Percentiles rank a stretch among this genome's conserved stretches.
Conservation (phyloP, 208 protist genomes). For the Novymonas esmeraldas region DNA sequence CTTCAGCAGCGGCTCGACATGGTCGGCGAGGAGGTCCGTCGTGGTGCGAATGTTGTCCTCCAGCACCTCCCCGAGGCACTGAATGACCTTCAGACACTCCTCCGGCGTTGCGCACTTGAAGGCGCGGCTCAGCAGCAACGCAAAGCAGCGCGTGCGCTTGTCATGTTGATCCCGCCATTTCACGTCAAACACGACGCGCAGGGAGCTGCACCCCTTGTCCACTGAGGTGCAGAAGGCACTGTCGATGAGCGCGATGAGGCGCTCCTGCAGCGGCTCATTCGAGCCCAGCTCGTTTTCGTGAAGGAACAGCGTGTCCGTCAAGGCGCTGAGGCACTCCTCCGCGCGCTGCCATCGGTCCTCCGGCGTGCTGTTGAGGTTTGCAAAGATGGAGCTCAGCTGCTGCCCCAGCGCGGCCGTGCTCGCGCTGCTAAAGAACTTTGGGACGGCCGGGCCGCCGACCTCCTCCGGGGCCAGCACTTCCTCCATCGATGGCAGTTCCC, state of each 20-base stretch:
- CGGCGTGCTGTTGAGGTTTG: conserved; percentile 66
- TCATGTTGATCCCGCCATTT: conserved; percentile 82
- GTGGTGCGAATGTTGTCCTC: conserved; percentile 80
- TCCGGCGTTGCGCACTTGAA: conserved; percentile 41
- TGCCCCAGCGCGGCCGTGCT: conserved; percentile 62
- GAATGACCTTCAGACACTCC: conserved; percentile 47
- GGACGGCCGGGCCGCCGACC: conserved; percentile 11
- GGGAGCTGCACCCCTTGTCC: conserved; percentile 68
- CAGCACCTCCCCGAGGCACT: conserved; percentile 55
- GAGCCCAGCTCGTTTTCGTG: conserved; percentile 64
- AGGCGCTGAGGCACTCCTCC: conserved; percentile 73
- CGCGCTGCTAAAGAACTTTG: conserved; percentile 38
- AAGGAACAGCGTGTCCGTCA: conserved; percentile 74
- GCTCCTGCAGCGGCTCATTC: conserved; percentile 55
- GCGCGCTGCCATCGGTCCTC: conserved; percentile 54
- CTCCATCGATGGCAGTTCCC: conserved; percentile 15
- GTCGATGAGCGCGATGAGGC: conserved; percentile 65
- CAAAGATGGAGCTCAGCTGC: conserved; percentile 77
- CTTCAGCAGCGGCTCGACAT: conserved; percentile 40
- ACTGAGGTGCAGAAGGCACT: conserved; percentile 64
- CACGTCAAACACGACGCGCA: conserved; percentile 82
- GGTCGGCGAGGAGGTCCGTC: conserved; percentile 64
- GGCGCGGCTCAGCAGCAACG: conserved; percentile 61
- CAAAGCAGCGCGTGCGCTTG: conserved; percentile 66
- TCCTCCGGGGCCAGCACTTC: conserved; percentile 16